Evolutionary conservation across 352 stramenopile species (phyloP).

Genomic region (Phytophthora tubulina): DNA sequence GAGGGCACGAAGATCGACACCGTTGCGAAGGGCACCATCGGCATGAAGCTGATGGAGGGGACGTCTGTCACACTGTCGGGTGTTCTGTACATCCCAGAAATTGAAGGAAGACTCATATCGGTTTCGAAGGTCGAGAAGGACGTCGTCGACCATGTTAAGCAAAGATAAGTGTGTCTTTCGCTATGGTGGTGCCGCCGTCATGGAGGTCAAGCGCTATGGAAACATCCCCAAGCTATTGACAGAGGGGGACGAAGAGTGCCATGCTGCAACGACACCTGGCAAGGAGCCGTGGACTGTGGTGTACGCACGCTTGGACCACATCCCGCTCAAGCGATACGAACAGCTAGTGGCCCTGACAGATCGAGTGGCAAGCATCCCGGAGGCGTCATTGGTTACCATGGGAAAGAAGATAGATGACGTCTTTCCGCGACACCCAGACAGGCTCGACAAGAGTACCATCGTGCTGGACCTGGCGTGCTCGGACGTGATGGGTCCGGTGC

Average conservation of each 20-base stretch:
- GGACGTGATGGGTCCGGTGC: background rate
- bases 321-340: constrained; percentile 24
- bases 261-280: constrained; percentile 3
- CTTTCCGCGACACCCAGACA: constrained; percentile 9
- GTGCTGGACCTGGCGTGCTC: background rate
- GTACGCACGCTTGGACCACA: constrained; percentile 18
- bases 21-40: background rate
- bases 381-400: background rate
- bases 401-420: background rate
- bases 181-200: constrained; percentile 7
- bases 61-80: background rate
- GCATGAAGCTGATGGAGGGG: background rate
- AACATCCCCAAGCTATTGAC: constrained; percentile 31
- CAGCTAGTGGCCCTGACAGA: constrained; percentile 21
- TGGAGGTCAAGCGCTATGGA: constrained; percentile 26
- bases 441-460: constrained; percentile 21
- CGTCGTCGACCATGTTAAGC: constrained; percentile 20
- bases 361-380: background rate
- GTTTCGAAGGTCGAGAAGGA: constrained; percentile 31
- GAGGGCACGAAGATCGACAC: background rate
- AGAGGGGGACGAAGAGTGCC: constrained; percentile 22
- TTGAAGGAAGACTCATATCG: background rate
- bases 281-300: constrained; percentile 19
- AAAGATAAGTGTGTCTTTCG: constrained; percentile 28
- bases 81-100: background rate